Evolutionary conservation across 345 rosid genomes (phyloP), one percentile per base, ranked within the genome.

Genomic region (Hypericum androsaemum): DNA sequence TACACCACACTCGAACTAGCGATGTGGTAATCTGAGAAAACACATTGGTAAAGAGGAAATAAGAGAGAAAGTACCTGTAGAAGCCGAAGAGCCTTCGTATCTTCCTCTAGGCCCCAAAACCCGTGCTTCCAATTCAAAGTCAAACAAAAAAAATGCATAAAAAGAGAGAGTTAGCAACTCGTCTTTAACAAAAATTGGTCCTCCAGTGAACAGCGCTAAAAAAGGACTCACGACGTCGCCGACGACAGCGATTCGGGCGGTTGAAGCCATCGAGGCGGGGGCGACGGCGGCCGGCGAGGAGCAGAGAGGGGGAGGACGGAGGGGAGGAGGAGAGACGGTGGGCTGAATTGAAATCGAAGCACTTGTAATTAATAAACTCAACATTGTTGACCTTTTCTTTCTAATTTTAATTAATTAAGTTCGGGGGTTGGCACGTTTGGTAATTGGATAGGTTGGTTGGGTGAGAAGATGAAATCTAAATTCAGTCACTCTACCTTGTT

Each of bases 61-160:
- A 12, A 0, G 5, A 5, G 0, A 32, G 38, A 16, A 53, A 53
- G 7, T 65, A 89, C 97, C 86, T 77, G 72, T 41, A 89, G 63
- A 37, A 65, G 52, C 52, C 64, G 82, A 59, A 89, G 95, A 10
- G 95, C 95, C 64, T 77, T 83, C 12, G 69, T 69, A 67, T 89
- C 97, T 67, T 83, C 86, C 58, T 74, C 77, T 17, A 82, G 71
- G 64, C 73, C 60, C 95, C 94, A 89, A 54, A 69, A 67, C 41
- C 82, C 94, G 66, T 83, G 97, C 95, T 86, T 75, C 65, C 52
- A 61, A 3, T 28, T 53, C 53, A 7, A 8, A 13, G 9, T 32
- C 6, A 12, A n/a, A 53, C 41, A 7, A 67, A 11, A n/a, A 7
- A 47, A 17, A 53, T 7, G 0, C 0, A 44, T 44, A 6, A 10